phyloP scores from a whole-genome alignment of 2,329 filamentous ascomycete species.

The Cordyceps tenuipes region DNA sequence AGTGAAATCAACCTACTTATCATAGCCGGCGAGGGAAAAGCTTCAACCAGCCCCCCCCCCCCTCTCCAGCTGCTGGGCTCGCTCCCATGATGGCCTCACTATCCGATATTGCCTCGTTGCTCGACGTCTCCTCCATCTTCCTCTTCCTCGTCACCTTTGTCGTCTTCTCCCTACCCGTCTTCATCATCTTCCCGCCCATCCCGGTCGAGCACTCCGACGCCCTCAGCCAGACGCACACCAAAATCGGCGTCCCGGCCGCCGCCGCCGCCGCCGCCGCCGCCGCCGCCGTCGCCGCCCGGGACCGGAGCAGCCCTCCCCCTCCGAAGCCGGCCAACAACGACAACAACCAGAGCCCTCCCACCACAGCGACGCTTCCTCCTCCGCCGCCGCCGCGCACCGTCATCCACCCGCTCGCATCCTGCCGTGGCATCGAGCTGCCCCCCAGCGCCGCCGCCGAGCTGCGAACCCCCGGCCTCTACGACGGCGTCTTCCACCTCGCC shows the following conservation, averaged over 20 bases:
- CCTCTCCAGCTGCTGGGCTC: too few relatives aligned
- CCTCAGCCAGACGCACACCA: constrained; percentile 45
- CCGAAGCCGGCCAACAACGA: not conserved
- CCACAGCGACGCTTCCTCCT: too few relatives aligned
- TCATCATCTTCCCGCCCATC: constrained; percentile 47
- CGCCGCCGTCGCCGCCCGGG: too few relatives aligned
- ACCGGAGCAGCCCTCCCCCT: too few relatives aligned
- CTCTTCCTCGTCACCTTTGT: constrained; percentile 36
- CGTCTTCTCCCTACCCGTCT: constrained; percentile 45
- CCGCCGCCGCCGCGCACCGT: too few relatives aligned
- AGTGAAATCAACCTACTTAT: not conserved
- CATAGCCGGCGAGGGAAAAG: not conserved
- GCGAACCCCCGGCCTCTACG: constrained; percentile 64
- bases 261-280: too few relatives aligned
- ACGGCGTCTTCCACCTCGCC: constrained; percentile 77
- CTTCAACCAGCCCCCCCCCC: too few relatives aligned
- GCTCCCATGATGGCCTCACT: constrained; percentile 17
- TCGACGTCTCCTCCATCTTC: constrained; percentile 27
- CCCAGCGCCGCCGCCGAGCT: constrained; percentile 56
- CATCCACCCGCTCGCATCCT: constrained; percentile 80
- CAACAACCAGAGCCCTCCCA: too few relatives aligned
- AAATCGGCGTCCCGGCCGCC: constrained; percentile 33
- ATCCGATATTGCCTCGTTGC: constrained; percentile 17
- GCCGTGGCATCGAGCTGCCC: constrained; percentile 64
- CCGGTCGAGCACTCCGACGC: constrained; percentile 45